These are phyloP conservation scores for Hyphopichia pseudoburtonii DNA, from an alignment of 1,139 yeast genomes.

Conservation along the genomic window DNA sequence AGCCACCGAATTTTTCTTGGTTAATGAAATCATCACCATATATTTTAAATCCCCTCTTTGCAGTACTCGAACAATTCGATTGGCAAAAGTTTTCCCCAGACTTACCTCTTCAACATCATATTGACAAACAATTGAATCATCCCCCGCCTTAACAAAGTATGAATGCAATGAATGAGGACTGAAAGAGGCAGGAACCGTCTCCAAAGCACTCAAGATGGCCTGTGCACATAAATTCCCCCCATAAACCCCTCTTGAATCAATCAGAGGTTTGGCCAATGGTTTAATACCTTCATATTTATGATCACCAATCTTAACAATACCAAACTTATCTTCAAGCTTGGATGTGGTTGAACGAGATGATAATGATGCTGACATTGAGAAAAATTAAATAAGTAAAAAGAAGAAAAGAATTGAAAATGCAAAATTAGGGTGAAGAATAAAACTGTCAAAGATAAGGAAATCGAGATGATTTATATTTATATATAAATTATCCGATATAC, in stretches of 20 bases:
- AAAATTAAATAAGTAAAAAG: too few relatives aligned
- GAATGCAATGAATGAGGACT: constrained; percentile 46
- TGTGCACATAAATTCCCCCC: constrained; percentile 47
- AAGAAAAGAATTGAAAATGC: too few relatives aligned
- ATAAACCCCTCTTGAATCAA: constrained; percentile 36
- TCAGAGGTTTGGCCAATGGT: constrained; percentile 35
- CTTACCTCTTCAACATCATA: constrained; percentile 32
- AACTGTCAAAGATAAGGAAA: too few relatives aligned
- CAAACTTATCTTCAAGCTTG: constrained; percentile 13
- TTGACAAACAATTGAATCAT: constrained; percentile 27
- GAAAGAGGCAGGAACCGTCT: constrained; percentile 29
- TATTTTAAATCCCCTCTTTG: constrained; percentile 32
- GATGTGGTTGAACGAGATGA: background rate
- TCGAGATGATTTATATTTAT: too few relatives aligned
- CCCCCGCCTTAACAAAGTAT: constrained; percentile 39
- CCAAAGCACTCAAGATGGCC: constrained; percentile 38
- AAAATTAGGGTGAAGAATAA: too few relatives aligned
- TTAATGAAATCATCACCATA: constrained; percentile 34
- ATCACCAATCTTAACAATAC: constrained; percentile 21
- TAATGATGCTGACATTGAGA: background rate
- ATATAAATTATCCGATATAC: too few relatives aligned
- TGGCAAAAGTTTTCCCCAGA: constrained; percentile 35
- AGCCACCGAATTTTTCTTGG: constrained; percentile 26
- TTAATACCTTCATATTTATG: constrained; percentile 24
- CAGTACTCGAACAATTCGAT: constrained; percentile 27